These are phyloP conservation scores for Alternaria arborescens DNA, from an alignment of 2,329 filamentous ascomycete species.

Conservation along the genomic window DNA sequence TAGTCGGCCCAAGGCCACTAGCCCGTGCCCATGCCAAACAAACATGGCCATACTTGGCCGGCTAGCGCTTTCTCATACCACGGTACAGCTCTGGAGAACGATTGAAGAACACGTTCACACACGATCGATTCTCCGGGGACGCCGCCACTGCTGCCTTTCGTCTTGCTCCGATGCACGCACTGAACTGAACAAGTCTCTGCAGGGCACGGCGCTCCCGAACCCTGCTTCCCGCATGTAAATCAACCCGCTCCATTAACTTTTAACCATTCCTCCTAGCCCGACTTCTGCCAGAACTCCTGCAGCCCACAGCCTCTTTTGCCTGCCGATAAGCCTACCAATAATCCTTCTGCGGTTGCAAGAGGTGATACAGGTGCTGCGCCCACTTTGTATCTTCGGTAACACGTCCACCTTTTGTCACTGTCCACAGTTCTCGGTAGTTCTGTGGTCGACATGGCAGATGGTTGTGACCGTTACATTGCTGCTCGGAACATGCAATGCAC, in stretches of 20 bases:
- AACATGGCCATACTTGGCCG: conserved; percentile 5
- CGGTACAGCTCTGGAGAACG: background rate
- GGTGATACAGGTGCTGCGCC: conserved; percentile 9
- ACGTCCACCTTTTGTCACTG: conserved; percentile 8
- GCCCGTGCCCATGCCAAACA: conserved; percentile 10
- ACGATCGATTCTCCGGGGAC: background rate
- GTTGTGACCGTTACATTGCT: conserved; percentile 8
- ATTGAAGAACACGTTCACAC: background rate
- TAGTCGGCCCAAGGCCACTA: background rate
- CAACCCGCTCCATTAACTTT: background rate
- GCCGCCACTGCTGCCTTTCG: background rate
- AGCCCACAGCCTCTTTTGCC: conserved; percentile 7
- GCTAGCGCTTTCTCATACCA: background rate
- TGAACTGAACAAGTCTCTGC: background rate
- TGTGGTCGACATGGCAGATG: conserved; percentile 6
- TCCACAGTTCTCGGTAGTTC: background rate
- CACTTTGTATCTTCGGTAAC: conserved; percentile 1
- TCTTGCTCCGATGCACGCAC: background rate
- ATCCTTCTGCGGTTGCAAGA: background rate
- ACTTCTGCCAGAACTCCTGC: conserved; percentile 11
- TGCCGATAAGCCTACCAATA: conserved; percentile 4
- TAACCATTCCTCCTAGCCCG: background rate
- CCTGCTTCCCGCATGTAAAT: conserved; percentile 3
- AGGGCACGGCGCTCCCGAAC: conserved; percentile 1
- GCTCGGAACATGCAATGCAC: conserved; percentile 6